These are phyloP conservation scores for Polyplosphaeria fusca DNA, from an alignment of 495 filamentous ascomycete genomes.

Conservation along the genomic window DNA sequence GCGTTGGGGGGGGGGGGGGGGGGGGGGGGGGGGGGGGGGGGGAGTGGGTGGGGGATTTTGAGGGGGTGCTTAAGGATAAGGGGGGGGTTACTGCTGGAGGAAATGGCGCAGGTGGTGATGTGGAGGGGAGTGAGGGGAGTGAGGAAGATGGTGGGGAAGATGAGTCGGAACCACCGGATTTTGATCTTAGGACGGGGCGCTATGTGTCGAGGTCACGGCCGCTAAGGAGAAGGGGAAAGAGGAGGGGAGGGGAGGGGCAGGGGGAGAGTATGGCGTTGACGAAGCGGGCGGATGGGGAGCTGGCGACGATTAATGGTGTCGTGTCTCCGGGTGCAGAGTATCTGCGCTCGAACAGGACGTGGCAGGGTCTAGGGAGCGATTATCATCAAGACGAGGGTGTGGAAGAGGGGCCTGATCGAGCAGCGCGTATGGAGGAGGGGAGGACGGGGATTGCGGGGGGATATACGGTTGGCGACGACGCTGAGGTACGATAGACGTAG, in stretches of 20 bases:
- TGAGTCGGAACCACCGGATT: constrained; percentile 78
- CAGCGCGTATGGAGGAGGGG: constrained; percentile 70
- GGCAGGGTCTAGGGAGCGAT: constrained; percentile 90
- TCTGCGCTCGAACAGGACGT: constrained; percentile 75
- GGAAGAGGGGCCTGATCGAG: constrained; percentile 42
- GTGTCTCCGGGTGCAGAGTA: constrained; percentile 90
- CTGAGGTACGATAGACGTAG: neutral
- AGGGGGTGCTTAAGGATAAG: constrained; percentile 35
- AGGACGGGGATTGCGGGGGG: constrained; percentile 86
- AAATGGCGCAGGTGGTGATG: neutral
- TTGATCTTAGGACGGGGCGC: constrained; percentile 82
- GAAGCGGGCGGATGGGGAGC: constrained; percentile 61
- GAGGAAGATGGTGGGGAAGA: constrained; percentile 54
- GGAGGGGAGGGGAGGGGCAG: constrained; percentile 3
- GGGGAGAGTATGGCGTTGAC: constrained; percentile 49
- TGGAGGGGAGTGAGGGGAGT: constrained; percentile 33
- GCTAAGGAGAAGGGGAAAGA: constrained; percentile 52
- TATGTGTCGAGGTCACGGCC: constrained; percentile 81
- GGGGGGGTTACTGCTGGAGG: neutral
- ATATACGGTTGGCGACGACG: constrained; percentile 67
- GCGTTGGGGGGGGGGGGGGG: constrained; percentile 71
- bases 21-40: constrained; percentile 54
- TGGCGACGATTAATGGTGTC: constrained; percentile 73
- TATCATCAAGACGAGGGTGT: constrained; percentile 68
- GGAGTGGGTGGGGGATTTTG: constrained; percentile 49